These are phyloP conservation scores for Suaeda aralocaspica DNA, from an alignment of 148 eudicot genomes.

Conservation along the genomic window DNA sequence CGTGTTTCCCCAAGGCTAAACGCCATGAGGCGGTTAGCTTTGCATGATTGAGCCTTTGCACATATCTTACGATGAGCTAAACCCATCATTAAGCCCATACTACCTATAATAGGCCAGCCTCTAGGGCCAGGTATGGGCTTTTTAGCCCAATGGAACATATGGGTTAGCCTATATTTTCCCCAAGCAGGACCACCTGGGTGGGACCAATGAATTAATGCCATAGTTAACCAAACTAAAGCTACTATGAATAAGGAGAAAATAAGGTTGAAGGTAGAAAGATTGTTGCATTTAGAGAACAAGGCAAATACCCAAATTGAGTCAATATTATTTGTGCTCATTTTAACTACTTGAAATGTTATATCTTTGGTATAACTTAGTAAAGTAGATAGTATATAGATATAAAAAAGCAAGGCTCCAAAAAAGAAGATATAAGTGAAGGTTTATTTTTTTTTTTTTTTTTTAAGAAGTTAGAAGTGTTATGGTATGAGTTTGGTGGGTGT, in stretches of 20 bases:
- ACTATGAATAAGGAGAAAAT: background rate
- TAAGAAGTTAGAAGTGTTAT: too few relatives aligned
- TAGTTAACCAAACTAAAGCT: conserved; percentile 23
- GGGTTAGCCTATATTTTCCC: conserved; percentile 37
- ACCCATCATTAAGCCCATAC: conserved; percentile 49
- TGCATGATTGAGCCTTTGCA: conserved; percentile 22
- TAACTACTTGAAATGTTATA: background rate
- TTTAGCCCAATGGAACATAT: conserved; percentile 8
- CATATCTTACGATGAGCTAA: conserved; percentile 58
- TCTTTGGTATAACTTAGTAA: too few relatives aligned
- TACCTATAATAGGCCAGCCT: conserved; percentile 59
- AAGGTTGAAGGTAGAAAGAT: conserved; percentile 9
- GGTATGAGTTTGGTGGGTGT: background rate
- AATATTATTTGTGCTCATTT: conserved; percentile 26
- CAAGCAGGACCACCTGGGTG: conserved; percentile 69
- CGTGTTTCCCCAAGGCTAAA: conserved; percentile 66
- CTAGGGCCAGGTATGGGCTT: conserved; percentile 50
- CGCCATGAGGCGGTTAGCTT: conserved; percentile 55
- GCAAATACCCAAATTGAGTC: conserved; percentile 36
- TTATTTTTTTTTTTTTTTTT: too few relatives aligned
- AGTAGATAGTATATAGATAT: background rate
- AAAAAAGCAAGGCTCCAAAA: background rate
- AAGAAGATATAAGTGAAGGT: too few relatives aligned
- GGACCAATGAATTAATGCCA: conserved; percentile 41
- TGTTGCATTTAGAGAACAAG: conserved; percentile 26